Conservation (phyloP, 208 protist genomes). For the Crithidia acanthocephali region DNA sequence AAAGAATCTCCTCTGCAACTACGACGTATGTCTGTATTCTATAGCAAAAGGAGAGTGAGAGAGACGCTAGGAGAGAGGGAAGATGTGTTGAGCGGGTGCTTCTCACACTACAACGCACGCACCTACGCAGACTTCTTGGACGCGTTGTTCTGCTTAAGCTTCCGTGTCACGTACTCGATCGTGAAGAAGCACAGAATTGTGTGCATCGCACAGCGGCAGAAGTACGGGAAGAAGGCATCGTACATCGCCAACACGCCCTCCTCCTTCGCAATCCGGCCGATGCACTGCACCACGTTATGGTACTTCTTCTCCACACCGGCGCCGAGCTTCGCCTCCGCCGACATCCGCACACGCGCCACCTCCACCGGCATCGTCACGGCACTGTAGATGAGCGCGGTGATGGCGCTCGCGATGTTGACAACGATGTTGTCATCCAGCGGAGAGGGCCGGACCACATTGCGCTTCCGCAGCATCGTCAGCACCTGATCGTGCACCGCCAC, state of each 20-base stretch:
- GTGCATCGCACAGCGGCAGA: slow-evolving; percentile 84
- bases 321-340: slow-evolving; percentile 71
- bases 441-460: slow-evolving; percentile 40
- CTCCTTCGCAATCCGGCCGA: slow-evolving; percentile 72
- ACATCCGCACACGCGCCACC: slow-evolving; percentile 90
- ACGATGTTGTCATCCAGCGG: slow-evolving; percentile 74
- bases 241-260: slow-evolving; percentile 86
- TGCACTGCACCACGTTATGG: slow-evolving; percentile 78
- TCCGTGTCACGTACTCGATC: slow-evolving; percentile 61
- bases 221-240: slow-evolving; percentile 90
- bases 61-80: too few species aligned
- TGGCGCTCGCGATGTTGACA: slow-evolving; percentile 77
- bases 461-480: slow-evolving; percentile 65
- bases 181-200: slow-evolving; percentile 92
- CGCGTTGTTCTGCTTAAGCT: slow-evolving; percentile 14
- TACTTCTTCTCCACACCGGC: slow-evolving; percentile 65
- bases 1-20: too few species aligned
- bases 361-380: slow-evolving; percentile 92
- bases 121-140: slow-evolving; percentile 7
- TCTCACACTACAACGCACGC: too few species aligned
- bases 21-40: too few species aligned
- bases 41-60: too few species aligned
- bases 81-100: too few species aligned
- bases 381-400: slow-evolving; percentile 87
- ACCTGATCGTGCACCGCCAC: slow-evolving; percentile 94